A percentile compares a stretch with the other conserved stretches of the same genome.
phyloP scores from a whole-genome alignment of 2,329 filamentous ascomycete species.

The Blumeria hordei region DNA sequence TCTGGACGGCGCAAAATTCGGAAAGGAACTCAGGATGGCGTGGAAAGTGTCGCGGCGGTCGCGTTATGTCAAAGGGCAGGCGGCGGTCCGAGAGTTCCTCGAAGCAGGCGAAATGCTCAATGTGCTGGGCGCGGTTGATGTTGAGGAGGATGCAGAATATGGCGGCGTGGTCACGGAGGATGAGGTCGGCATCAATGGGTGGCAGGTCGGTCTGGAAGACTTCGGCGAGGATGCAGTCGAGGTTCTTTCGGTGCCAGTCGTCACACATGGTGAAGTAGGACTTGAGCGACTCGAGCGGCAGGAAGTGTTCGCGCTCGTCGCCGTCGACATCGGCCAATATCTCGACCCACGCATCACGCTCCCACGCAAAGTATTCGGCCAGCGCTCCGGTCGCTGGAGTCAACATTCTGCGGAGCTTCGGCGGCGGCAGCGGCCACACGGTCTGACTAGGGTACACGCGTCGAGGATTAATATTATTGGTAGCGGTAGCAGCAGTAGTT shows the following conservation, averaged over 20 bases:
- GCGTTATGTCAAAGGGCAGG: conserved; percentile 10
- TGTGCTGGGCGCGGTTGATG: conserved; percentile 4
- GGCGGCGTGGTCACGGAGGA: conserved; percentile 7
- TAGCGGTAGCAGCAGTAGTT: too few species aligned
- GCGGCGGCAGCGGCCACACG: conserved; percentile 4
- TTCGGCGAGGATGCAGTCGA: conserved; percentile 5
- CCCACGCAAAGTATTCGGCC: conserved; percentile 8
- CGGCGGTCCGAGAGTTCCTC: conserved; percentile 6
- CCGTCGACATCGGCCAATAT: conserved; percentile 4
- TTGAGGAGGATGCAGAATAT: conserved; percentile 9
- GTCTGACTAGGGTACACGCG: not conserved
- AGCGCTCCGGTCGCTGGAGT: conserved; percentile 2
- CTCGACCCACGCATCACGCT: conserved; percentile 6
- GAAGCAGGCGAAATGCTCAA: conserved; percentile 7
- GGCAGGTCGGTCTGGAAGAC: conserved; percentile 6
- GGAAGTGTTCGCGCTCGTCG: conserved; percentile 6
- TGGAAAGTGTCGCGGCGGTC: conserved; percentile 7
- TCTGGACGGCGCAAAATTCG: conserved; percentile 12
- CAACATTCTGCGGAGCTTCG: not conserved
- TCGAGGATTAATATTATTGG: too few species aligned
- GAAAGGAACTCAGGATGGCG: conserved; percentile 7
- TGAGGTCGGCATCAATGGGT: conserved; percentile 7
- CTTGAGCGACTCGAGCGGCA: conserved; percentile 7
- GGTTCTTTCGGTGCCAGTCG: not conserved
- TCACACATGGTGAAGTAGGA: conserved; percentile 7